Evolutionary conservation across 257 asterid species (phyloP).

Genomic region (Thymus quinquecostatus): DNA sequence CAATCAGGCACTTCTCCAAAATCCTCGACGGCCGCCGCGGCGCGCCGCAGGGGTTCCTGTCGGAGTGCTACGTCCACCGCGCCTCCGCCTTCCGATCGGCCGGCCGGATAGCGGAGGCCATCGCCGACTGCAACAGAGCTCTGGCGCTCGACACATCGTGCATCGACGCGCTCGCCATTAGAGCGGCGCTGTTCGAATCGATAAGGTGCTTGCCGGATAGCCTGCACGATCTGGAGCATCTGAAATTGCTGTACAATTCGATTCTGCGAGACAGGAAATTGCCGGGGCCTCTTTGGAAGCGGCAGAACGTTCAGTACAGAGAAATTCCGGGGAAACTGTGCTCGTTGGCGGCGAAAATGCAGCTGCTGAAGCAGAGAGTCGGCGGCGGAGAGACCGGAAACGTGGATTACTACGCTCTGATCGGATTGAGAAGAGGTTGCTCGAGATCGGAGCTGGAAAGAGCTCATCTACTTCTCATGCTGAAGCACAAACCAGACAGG

Average conservation of each 20-base stretch:
- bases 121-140: constrained; percentile 74
- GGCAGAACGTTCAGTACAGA: constrained; percentile 69
- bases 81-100: constrained; percentile 63
- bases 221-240: constrained; percentile 94
- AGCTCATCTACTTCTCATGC: constrained; percentile 73
- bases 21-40: constrained; percentile 79
- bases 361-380: constrained; percentile 74
- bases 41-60: constrained; percentile 66
- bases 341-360: constrained; percentile 74
- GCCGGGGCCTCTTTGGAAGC: constrained; percentile 88
- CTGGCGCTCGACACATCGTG: constrained; percentile 82
- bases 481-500: constrained; percentile 87
- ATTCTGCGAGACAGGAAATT: constrained; percentile 68
- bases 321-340: constrained; percentile 91
- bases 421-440: constrained; percentile 82
- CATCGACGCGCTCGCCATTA: constrained; percentile 64
- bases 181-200: constrained; percentile 76
- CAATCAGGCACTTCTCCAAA: constrained; percentile 70
- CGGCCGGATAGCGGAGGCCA: constrained; percentile 68
- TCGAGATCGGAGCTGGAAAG: constrained; percentile 81
- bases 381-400: constrained; percentile 79
- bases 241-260: constrained; percentile 81
- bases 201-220: constrained; percentile 82
- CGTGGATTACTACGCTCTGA: constrained; percentile 73
- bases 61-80: constrained; percentile 66